Conservation (phyloP, 2,329 filamentous ascomycete genomes). For the Pseudogymnoascus sp. region DNA sequence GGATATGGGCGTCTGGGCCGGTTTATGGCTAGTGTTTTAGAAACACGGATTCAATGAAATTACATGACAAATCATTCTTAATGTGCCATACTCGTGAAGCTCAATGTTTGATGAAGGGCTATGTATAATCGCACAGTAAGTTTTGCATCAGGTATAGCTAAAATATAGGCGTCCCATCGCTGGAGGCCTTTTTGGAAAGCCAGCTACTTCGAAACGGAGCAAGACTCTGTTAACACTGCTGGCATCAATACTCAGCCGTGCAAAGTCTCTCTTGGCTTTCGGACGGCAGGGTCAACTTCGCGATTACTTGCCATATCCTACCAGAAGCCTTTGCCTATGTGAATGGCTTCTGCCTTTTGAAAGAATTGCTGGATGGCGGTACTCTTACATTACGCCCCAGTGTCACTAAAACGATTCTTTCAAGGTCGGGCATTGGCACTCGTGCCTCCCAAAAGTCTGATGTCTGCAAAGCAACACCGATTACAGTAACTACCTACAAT, state of each 20-base stretch:
- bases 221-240: neutral
- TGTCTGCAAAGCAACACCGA: too few species aligned
- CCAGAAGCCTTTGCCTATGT: too few species aligned
- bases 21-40: slow-evolving; percentile 9
- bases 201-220: neutral
- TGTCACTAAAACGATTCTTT: neutral
- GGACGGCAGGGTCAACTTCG: too few species aligned
- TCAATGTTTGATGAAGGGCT: neutral
- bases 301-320: neutral
- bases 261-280: neutral
- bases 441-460: too few species aligned
- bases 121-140: neutral
- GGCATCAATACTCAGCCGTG: neutral
- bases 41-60: slow-evolving; percentile 8
- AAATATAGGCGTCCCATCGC: too few species aligned
- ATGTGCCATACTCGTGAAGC: neutral
- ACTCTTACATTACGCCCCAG: neutral
- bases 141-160: too few species aligned
- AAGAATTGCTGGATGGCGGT: neutral
- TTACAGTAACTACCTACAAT: too few species aligned
- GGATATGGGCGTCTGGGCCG: slow-evolving; percentile 8
- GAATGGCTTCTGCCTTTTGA: neutral
- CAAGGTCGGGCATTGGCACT: neutral
- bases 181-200: neutral
- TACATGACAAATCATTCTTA: slow-evolving; percentile 8